A percentile compares a stretch with the other conserved stretches of the same genome.
phyloP scores from a whole-genome alignment of 2,329 filamentous ascomycete species.

The Herpotrichia juniperi region DNA sequence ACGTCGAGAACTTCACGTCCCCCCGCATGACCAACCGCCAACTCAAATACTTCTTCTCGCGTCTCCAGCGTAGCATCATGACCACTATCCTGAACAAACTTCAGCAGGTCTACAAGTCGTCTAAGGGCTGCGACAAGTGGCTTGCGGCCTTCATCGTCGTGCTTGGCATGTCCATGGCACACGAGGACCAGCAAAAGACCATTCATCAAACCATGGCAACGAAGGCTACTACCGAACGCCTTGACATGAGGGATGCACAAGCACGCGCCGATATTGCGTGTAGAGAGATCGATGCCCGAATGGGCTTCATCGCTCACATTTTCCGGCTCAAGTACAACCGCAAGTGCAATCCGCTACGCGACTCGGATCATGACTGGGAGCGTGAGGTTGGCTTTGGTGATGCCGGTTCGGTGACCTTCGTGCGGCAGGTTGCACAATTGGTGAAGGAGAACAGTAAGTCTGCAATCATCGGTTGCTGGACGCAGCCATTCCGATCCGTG shows the following conservation, averaged over 20 bases:
- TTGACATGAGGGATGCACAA: slow-evolving; percentile 33
- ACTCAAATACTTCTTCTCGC: slow-evolving; percentile 57
- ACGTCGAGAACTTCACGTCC: slow-evolving; percentile 40
- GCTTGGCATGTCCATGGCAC: slow-evolving; percentile 55
- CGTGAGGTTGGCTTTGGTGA: slow-evolving; percentile 45
- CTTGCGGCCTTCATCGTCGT: slow-evolving; percentile 53
- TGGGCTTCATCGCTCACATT: slow-evolving; percentile 51
- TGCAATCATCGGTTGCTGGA: too few species aligned
- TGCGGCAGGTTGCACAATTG: slow-evolving; percentile 43
- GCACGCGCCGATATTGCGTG: slow-evolving; percentile 48
- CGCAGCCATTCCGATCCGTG: too few species aligned
- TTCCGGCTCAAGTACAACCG: slow-evolving; percentile 57
- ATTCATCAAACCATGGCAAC: slow-evolving; percentile 52
- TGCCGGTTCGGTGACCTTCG: slow-evolving; percentile 42
- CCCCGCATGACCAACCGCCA: slow-evolving; percentile 57
- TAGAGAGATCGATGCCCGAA: slow-evolving; percentile 52
- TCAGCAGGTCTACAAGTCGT: slow-evolving; percentile 53
- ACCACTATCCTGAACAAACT: slow-evolving; percentile 52
- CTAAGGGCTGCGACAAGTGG: slow-evolving; percentile 53
- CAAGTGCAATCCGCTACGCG: slow-evolving; percentile 47
- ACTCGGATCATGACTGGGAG: slow-evolving; percentile 46
- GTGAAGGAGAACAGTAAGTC: slow-evolving; percentile 51
- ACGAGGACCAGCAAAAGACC: slow-evolving; percentile 55
- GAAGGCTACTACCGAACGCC: slow-evolving; percentile 36
- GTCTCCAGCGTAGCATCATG: slow-evolving; percentile 51